These are phyloP conservation scores for Phytophthora pistaciae DNA, from an alignment of 352 stramenopile genomes.

Conservation along the genomic window DNA sequence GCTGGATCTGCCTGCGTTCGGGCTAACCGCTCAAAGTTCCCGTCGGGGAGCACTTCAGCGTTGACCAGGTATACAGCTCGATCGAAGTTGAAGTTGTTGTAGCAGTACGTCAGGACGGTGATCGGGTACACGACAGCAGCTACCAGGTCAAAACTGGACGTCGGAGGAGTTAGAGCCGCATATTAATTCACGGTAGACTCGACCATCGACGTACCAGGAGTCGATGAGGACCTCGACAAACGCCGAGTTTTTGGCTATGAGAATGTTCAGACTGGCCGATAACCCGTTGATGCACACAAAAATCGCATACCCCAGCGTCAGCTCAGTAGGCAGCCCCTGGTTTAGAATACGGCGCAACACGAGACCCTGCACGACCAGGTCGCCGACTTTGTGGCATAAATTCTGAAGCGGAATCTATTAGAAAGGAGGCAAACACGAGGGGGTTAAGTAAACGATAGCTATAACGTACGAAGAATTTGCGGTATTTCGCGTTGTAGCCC, in stretches of 20 bases:
- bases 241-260: slow-evolving; percentile 17
- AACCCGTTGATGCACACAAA: slow-evolving; percentile 28
- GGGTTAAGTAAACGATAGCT: neutral
- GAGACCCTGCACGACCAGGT: slow-evolving; percentile 33
- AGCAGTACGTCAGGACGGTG: slow-evolving; percentile 28
- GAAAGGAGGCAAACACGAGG: neutral
- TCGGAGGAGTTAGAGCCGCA: neutral
- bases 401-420: slow-evolving; percentile 25
- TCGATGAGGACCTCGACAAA: slow-evolving; percentile 48
- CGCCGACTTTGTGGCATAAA: slow-evolving; percentile 27
- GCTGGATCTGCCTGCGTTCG: slow-evolving; percentile 35
- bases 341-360: slow-evolving; percentile 27
- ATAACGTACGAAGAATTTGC: slow-evolving; percentile 33
- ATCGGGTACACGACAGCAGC: slow-evolving; percentile 42
- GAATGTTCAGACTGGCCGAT: slow-evolving; percentile 23
- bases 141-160: slow-evolving; percentile 41
- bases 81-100: slow-evolving; percentile 41
- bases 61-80: slow-evolving; percentile 30
- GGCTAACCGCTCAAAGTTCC: slow-evolving; percentile 41
- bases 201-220: slow-evolving; percentile 21
- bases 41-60: slow-evolving; percentile 25
- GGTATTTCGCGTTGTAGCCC: slow-evolving; percentile 27
- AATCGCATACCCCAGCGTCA: neutral
- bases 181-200: neutral
- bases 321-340: slow-evolving; percentile 22